Conservation (phyloP, 352 stramenopile genomes). For the Globisporangium perplexum region DNA sequence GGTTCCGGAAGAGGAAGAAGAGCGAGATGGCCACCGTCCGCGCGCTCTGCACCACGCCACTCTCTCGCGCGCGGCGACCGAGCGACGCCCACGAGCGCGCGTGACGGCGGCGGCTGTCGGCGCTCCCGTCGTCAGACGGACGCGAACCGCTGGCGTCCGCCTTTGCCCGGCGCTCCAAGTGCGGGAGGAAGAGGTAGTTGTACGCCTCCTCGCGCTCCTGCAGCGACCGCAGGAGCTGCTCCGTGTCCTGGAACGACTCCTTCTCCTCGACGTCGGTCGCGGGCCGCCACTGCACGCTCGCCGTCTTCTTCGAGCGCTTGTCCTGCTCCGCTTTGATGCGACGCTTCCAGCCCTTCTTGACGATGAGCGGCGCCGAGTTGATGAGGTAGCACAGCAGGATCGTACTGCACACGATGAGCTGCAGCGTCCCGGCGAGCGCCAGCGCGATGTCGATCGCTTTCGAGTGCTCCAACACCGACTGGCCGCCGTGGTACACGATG, state of each 20-base stretch:
- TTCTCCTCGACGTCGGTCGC: slow-evolving; percentile 27
- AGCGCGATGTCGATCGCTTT: slow-evolving; percentile 29
- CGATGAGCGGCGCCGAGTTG: slow-evolving; percentile 57
- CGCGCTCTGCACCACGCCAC: slow-evolving; percentile 5
- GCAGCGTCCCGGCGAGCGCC: slow-evolving; percentile 39
- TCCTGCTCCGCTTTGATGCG: slow-evolving; percentile 36
- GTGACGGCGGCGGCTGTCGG: too few species aligned
- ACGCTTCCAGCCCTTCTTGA: slow-evolving; percentile 68
- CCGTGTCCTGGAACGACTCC: slow-evolving; percentile 59
- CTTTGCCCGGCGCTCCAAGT: slow-evolving; percentile 4
- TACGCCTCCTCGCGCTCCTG: slow-evolving; percentile 60
- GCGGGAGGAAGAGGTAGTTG: slow-evolving; percentile 50
- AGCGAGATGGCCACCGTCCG: slow-evolving; percentile 35
- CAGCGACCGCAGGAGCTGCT: slow-evolving; percentile 49
- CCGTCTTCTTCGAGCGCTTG: slow-evolving; percentile 35
- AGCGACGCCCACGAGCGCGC: background rate
- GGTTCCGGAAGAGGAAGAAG: slow-evolving; percentile 43
- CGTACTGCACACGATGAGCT: slow-evolving; percentile 41
- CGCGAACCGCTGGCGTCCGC: background rate
- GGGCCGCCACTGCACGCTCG: slow-evolving; percentile 19
- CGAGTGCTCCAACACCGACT: slow-evolving; percentile 14
- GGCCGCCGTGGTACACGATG: slow-evolving; percentile 19
- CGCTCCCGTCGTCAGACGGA: too few species aligned
- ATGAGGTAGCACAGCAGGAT: slow-evolving; percentile 57
- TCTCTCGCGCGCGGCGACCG: background rate